Evolutionary conservation across 805 yeast species (phyloP), one percentile per base, ranked within the genome.

Genomic region (Sungouiozyma intestinalis): DNA sequence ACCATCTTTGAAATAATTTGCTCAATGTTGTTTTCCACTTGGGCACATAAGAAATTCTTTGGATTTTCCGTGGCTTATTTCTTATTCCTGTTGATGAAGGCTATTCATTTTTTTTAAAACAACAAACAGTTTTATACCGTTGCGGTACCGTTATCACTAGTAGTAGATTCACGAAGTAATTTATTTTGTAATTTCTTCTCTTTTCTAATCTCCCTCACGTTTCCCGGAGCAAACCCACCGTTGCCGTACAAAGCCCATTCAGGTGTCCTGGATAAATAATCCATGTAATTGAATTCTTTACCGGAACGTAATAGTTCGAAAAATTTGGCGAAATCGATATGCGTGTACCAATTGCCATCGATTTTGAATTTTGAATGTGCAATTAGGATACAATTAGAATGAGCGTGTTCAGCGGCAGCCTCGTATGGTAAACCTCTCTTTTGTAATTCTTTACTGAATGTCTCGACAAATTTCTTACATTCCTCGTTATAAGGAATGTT

Each of bases 401-500:
- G 97, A 0, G 95, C 94, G 60, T 87, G 97, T 61, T 88, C 96
- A 0, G 96, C 94, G 9, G 96, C 95, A 45, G 87, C 68, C 38
- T 78, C 94, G 55, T 88, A 87, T 20, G 70, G 71, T 24, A 81
- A 67, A 1, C 87, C 87, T 51, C 94, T 73, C 11, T 68, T 61
- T 41, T 74, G 68, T 44, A 87, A 69, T 51, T 80, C 86, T 11
- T 66, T 65, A 36, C 76, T 74, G 48, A 87, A 72, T 8, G 67
- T 69, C 38, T 68, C 69, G 3, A 86, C 96, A 60, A 87, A 87
- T 6, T 61, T 66, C 51, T 77, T 78, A 57, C 95, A 90, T 60
- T 87, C 97, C 48, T 85, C 94, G 57, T 87, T 87, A 57, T 84
- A 87, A 36, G 97, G 97, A 43, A 88, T 92, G 56, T 87, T 87